These are phyloP conservation scores for Brassica cretica DNA, from an alignment of 345 rosid species.

Conservation along the genomic window DNA sequence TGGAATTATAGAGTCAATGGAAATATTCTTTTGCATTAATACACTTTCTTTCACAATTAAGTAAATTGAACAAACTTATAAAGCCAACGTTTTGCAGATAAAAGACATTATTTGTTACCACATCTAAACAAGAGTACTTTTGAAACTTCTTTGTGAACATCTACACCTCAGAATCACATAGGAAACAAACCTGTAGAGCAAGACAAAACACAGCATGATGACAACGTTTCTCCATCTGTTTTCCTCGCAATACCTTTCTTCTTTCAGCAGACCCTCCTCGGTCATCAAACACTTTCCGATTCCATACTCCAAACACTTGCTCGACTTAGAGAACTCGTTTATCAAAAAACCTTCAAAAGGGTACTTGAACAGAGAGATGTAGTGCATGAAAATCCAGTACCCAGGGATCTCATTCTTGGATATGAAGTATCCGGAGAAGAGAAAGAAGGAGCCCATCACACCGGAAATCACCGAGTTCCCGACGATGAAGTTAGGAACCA, in stretches of 20 bases:
- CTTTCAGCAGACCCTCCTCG: conserved; percentile 68
- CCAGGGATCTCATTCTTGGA: conserved; percentile 73
- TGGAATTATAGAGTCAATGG: neutral
- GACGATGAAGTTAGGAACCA: conserved; percentile 87
- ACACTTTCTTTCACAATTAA: conserved; percentile 34
- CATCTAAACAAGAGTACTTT: conserved; percentile 29
- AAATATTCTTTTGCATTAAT: conserved; percentile 19
- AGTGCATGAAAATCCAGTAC: conserved; percentile 96
- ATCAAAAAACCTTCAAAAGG: conserved; percentile 91
- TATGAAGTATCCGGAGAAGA: conserved; percentile 96
- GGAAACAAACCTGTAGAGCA: conserved; percentile 76
- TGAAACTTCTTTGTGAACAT: conserved; percentile 63
- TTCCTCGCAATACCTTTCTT: conserved; percentile 77
- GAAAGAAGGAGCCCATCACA: conserved; percentile 94
- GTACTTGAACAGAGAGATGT: conserved; percentile 90
- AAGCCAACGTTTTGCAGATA: conserved; percentile 34
- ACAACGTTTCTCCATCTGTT: conserved; percentile 69
- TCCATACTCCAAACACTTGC: conserved; percentile 70
- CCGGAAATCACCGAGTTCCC: conserved; percentile 91
- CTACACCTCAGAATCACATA: conserved; percentile 72
- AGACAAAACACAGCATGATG: conserved; percentile 70
- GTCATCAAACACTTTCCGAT: conserved; percentile 64
- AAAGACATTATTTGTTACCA: conserved; percentile 18
- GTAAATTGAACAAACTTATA: conserved; percentile 41
- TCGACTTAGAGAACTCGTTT: conserved; percentile 80